Conservation (phyloP, 2,329 filamentous ascomycete genomes). For the Calonectria pteridis region DNA sequence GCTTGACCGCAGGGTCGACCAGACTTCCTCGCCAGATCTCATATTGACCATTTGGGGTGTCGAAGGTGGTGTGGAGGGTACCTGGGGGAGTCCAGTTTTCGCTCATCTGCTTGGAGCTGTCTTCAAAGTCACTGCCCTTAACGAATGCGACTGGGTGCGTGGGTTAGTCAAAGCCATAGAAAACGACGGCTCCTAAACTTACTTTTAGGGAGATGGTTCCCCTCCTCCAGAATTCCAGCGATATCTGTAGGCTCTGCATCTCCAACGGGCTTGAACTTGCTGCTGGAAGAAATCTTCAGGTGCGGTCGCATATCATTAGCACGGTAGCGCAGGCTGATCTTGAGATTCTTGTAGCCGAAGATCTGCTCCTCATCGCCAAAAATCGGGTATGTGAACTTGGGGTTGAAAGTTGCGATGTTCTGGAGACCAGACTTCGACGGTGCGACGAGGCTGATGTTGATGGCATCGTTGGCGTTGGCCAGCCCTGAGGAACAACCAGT, state of each 20-base stretch:
- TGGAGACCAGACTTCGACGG: slow-evolving; percentile 63
- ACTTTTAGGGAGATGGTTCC: slow-evolving; percentile 77
- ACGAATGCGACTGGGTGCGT: slow-evolving; percentile 73
- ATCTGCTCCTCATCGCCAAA: slow-evolving; percentile 95
- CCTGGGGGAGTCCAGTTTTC: slow-evolving; percentile 79
- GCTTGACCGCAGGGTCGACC: slow-evolving; percentile 75
- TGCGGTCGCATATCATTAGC: slow-evolving; percentile 82
- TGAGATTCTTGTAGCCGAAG: slow-evolving; percentile 87
- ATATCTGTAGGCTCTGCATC: slow-evolving; percentile 79
- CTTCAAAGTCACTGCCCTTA: slow-evolving; percentile 71
- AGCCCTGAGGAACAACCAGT: slow-evolving; percentile 61
- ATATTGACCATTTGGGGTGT: slow-evolving; percentile 72
- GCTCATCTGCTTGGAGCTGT: slow-evolving; percentile 61
- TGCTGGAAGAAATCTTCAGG: slow-evolving; percentile 76
- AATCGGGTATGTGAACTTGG: slow-evolving; percentile 89
- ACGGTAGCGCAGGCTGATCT: slow-evolving; percentile 77
- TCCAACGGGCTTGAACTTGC: slow-evolving; percentile 77
- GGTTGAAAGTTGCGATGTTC: slow-evolving; percentile 79
- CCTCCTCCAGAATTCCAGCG: slow-evolving; percentile 71
- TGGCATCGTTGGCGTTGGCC: slow-evolving; percentile 70
- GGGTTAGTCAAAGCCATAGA: slow-evolving; percentile 25
- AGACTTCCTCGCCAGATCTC: slow-evolving; percentile 89
- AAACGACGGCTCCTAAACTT: slow-evolving; percentile 46
- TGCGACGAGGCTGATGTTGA: slow-evolving; percentile 71
- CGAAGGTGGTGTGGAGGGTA: slow-evolving; percentile 74